Conservation (phyloP, 495 filamentous ascomycete species). For the Polyplosphaeria fusca region DNA sequence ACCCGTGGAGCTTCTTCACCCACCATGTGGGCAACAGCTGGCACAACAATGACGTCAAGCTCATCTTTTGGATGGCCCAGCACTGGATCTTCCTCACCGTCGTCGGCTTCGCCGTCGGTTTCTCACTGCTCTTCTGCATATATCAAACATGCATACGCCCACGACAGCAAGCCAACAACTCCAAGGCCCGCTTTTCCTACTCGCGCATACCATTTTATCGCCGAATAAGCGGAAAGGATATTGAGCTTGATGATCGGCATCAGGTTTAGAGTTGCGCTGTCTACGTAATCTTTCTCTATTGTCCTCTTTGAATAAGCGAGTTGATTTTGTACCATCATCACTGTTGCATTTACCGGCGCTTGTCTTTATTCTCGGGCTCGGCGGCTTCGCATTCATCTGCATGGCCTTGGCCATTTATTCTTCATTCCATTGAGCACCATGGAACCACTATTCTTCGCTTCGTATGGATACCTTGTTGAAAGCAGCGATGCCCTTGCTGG, state of each 20-base stretch:
- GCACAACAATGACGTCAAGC: slow-evolving; percentile 69
- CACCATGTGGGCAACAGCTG: slow-evolving; percentile 72
- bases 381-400: too few species aligned
- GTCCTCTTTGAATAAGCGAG: slow-evolving; percentile 28
- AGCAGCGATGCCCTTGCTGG: too few species aligned
- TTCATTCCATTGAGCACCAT: too few species aligned
- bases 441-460: too few species aligned
- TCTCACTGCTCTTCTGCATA: slow-evolving; percentile 53
- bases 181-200: slow-evolving; percentile 18
- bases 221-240: slow-evolving; percentile 34
- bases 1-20: slow-evolving; percentile 74
- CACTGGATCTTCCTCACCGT: slow-evolving; percentile 72
- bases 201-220: slow-evolving; percentile 36
- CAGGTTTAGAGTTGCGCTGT: slow-evolving; percentile 29
- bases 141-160: slow-evolving; percentile 48
- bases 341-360: slow-evolving; percentile 17
- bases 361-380: too few species aligned
- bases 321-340: slow-evolving; percentile 18
- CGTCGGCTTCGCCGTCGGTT: slow-evolving; percentile 59
- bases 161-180: slow-evolving; percentile 9
- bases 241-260: slow-evolving; percentile 37
- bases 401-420: too few species aligned
- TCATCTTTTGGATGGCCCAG: slow-evolving; percentile 79
- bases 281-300: neutral
- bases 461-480: too few species aligned